Conservation (phyloP, 2,329 filamentous ascomycete genomes). For the Fonsecaea pedrosoi region DNA sequence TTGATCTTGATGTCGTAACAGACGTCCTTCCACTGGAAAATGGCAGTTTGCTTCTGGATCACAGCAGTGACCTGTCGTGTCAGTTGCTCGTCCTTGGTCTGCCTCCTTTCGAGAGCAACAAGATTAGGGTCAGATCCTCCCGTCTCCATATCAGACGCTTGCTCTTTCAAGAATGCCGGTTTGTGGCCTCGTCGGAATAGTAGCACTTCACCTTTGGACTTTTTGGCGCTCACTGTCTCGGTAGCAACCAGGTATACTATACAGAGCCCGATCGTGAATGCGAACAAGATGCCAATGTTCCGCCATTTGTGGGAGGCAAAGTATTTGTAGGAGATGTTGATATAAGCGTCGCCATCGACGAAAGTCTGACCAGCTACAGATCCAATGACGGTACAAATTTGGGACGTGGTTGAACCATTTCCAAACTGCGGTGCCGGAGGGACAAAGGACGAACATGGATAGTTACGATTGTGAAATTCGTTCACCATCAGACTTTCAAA, state of each 20-base stretch:
- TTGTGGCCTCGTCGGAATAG: constrained; percentile 74
- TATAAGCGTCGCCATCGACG: constrained; percentile 66
- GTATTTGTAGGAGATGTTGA: constrained; percentile 64
- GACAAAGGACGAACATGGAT: constrained; percentile 60
- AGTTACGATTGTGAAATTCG: constrained; percentile 64
- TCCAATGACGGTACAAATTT: constrained; percentile 69
- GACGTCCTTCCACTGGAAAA: constrained; percentile 85
- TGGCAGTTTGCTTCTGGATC: constrained; percentile 67
- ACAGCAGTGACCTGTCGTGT: constrained; percentile 28
- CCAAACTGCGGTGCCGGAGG: constrained; percentile 58
- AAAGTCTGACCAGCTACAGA: constrained; percentile 58
- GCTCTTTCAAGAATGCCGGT: constrained; percentile 51
- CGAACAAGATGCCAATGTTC: constrained; percentile 73
- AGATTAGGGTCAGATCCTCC: constrained; percentile 21
- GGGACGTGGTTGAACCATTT: constrained; percentile 68
- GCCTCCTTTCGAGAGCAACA: constrained; percentile 23
- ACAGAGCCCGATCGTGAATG: constrained; percentile 68
- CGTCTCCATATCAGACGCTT: constrained; percentile 21
- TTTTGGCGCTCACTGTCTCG: constrained; percentile 69
- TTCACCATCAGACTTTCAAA: constrained; percentile 67
- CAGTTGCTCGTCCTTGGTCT: constrained; percentile 26
- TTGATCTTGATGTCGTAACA: constrained; percentile 86
- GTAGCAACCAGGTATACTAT: constrained; percentile 67
- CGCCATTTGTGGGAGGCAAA: constrained; percentile 67
- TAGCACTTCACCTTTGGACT: constrained; percentile 78